Evolutionary conservation across 2,329 filamentous ascomycete genomes (phyloP).

Genomic region (Aureobasidium uvarum): DNA sequence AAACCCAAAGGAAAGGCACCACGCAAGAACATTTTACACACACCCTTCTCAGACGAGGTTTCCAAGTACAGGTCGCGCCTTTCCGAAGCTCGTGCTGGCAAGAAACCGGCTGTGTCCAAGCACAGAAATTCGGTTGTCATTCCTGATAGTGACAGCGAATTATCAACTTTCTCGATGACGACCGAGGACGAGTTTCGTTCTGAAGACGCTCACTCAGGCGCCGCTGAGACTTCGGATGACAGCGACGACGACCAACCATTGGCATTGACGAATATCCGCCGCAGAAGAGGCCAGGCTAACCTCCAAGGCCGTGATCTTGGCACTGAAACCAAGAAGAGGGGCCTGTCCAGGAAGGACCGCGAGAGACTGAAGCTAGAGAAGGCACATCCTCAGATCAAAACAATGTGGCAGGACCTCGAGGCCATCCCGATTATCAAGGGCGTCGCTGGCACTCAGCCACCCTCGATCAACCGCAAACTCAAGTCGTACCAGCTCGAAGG

Average conservation of each 20-base stretch:
- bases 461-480: conserved; percentile 73
- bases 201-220: conserved; percentile 27
- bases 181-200: conserved; percentile 38
- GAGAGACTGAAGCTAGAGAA: conserved; percentile 68
- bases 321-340: conserved; percentile 26
- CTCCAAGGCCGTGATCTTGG: not conserved
- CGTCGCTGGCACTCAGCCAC: conserved; percentile 67
- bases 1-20: conserved; percentile 24
- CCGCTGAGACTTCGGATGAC: conserved; percentile 36
- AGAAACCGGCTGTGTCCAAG: conserved; percentile 24
- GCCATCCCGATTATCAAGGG: conserved; percentile 65
- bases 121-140: conserved; percentile 29
- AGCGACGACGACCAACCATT: conserved; percentile 36
- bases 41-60: conserved; percentile 33
- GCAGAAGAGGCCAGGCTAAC: conserved; percentile 18
- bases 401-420: conserved; percentile 81
- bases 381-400: conserved; percentile 73
- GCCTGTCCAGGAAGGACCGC: conserved; percentile 35
- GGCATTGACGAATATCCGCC: conserved; percentile 2
- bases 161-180: conserved; percentile 31
- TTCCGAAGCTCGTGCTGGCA: conserved; percentile 27
- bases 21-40: conserved; percentile 29
- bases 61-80: conserved; percentile 17
- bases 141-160: conserved; percentile 46
- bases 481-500: conserved; percentile 95